Percentiles rank a stretch among this genome's conserved stretches.
phyloP scores from a whole-genome alignment of 2,329 filamentous ascomycete genomes.

The Neospermospora avenae region DNA sequence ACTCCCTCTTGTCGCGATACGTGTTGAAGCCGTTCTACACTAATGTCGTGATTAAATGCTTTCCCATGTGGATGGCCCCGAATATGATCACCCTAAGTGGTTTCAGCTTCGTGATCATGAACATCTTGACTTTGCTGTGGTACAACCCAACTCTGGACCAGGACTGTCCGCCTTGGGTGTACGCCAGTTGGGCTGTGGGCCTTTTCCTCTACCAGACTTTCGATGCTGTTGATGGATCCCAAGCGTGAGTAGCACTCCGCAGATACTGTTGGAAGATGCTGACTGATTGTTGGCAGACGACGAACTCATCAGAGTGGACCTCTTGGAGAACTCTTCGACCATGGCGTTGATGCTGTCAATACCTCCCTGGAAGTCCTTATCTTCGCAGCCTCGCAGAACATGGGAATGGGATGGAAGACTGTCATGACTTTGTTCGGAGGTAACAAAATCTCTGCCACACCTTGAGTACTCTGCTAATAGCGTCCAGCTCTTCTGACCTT shows the following conservation, averaged over 20 bases:
- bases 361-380: constrained; percentile 90
- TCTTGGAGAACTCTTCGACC: constrained; percentile 93
- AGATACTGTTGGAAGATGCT: constrained; percentile 5
- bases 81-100: constrained; percentile 86
- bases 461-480: constrained; percentile 10
- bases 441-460: constrained; percentile 40
- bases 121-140: constrained; percentile 89
- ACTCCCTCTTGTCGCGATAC: constrained; percentile 85
- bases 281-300: constrained; percentile 49
- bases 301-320: constrained; percentile 91
- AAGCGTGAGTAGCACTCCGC: constrained; percentile 63
- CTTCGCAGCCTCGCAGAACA: constrained; percentile 88
- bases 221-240: constrained; percentile 91
- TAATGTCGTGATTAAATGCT: constrained; percentile 88
- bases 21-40: constrained; percentile 97
- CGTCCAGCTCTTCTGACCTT: constrained; percentile 81
- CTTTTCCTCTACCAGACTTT: constrained; percentile 98
- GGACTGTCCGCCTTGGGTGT: constrained; percentile 94
- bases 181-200: constrained; percentile 84
- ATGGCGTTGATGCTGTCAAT: constrained; percentile 95
- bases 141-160: constrained; percentile 93
- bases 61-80: constrained; percentile 92
- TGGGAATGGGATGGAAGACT: constrained; percentile 89
- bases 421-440: constrained; percentile 79
- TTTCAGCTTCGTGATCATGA: constrained; percentile 84